These are phyloP conservation scores for Glycine tomentella DNA, from an alignment of 306 rosid genomes.

Conservation along the genomic window DNA sequence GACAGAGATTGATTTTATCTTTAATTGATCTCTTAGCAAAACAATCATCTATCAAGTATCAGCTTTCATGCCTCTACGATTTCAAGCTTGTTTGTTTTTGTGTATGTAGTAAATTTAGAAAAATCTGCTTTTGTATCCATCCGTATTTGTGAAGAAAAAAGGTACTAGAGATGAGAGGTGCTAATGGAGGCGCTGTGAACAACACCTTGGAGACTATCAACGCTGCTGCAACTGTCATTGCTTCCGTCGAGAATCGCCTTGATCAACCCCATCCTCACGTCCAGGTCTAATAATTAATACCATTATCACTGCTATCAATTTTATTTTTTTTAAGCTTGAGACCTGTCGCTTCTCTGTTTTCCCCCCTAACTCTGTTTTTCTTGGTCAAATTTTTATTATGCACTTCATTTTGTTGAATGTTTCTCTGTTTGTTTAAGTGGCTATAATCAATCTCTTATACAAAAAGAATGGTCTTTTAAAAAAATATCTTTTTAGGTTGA, in stretches of 20 bases:
- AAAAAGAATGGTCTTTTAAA: background rate
- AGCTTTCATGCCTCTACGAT: background rate
- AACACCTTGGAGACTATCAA: slow-evolving; percentile 50
- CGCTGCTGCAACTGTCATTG: too few relatives aligned
- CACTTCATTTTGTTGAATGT: too few relatives aligned
- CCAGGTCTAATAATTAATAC: too few relatives aligned
- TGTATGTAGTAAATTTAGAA: background rate
- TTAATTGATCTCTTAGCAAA: too few relatives aligned
- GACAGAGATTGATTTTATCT: background rate
- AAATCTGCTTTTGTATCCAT: background rate
- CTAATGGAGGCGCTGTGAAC: slow-evolving; percentile 53
- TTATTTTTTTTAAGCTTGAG: background rate
- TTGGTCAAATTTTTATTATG: background rate
- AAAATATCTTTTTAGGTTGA: too few relatives aligned
- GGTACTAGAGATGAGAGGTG: slow-evolving; percentile 59
- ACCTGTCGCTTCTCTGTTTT: slow-evolving; percentile 18
- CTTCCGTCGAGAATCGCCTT: too few relatives aligned
- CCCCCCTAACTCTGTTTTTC: background rate
- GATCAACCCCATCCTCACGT: too few relatives aligned
- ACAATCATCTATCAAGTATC: background rate
- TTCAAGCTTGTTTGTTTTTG: background rate
- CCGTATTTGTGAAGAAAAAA: background rate
- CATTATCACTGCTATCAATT: too few relatives aligned
- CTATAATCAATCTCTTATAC: slow-evolving; percentile 23
- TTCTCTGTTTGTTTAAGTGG: slow-evolving; percentile 6